Evolutionary conservation across 176 grass and related monocot genomes (phyloP).

Genomic region (Eremochloa ophiuroides): DNA sequence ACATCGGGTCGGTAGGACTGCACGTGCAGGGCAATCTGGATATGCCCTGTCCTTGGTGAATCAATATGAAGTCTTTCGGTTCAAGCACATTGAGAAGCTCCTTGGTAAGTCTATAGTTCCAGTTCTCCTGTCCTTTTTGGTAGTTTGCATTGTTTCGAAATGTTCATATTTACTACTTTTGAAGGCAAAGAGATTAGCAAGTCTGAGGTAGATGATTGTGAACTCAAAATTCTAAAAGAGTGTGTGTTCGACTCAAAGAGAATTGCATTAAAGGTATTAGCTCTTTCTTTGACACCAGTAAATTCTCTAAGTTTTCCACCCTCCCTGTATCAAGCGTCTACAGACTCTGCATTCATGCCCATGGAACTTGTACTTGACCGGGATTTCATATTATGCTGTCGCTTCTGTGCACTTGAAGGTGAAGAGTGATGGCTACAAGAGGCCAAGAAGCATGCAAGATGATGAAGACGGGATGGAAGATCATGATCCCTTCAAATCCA

Average conservation of each 20-base stretch:
- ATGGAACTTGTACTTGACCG: too few relatives aligned
- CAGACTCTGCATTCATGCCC: too few relatives aligned
- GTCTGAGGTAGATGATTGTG: slow-evolving; percentile 25
- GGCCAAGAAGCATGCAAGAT: slow-evolving; percentile 40
- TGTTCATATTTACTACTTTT: background rate
- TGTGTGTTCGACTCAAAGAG: slow-evolving; percentile 56
- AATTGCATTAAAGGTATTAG: slow-evolving; percentile 59
- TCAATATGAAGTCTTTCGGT: slow-evolving; percentile 71
- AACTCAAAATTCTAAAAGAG: slow-evolving; percentile 61
- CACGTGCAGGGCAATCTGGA: slow-evolving; percentile 74
- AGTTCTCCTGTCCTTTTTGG: background rate
- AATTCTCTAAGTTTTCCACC: background rate
- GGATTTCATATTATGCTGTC: background rate
- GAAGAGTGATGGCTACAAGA: slow-evolving; percentile 53
- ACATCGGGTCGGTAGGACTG: slow-evolving; percentile 93
- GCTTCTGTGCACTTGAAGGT: slow-evolving; percentile 18
- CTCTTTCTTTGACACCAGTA: background rate
- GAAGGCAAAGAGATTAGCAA: slow-evolving; percentile 48
- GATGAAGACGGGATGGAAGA: slow-evolving; percentile 51
- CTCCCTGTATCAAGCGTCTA: too few relatives aligned
- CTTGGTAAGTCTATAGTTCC: slow-evolving; percentile 56
- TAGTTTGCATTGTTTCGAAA: background rate
- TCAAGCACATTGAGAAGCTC: slow-evolving; percentile 53
- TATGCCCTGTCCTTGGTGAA: slow-evolving; percentile 78
- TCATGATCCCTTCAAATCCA: too few relatives aligned